A percentile compares a stretch with the other conserved stretches of the same genome.
Evolutionary conservation across 208 protist genomes (phyloP).

Genomic region (Angomonas desouzai): DNA sequence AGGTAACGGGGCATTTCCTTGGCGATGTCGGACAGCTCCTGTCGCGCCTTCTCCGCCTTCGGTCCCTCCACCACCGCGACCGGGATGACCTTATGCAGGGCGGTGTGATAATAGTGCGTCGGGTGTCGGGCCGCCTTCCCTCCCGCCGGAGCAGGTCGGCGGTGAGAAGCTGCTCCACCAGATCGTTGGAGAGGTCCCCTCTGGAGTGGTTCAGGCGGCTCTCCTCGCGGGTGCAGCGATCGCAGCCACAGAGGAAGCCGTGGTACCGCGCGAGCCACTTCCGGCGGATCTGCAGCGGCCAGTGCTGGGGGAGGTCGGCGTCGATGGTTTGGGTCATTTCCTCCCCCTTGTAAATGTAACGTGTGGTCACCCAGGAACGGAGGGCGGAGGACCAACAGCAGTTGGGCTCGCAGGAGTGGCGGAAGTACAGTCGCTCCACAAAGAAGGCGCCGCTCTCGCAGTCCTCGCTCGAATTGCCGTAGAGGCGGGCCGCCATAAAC

Average conservation of each 20-base stretch:
- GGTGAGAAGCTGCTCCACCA: constrained; percentile 39
- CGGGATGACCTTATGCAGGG: constrained; percentile 23
- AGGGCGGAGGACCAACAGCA: constrained; percentile 36
- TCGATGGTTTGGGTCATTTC: constrained; percentile 37
- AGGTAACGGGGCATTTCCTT: constrained; percentile 22
- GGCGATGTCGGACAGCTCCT: constrained; percentile 9
- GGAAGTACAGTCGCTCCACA: constrained; percentile 28
- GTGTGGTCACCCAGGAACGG: constrained; percentile 26
- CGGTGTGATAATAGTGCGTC: constrained; percentile 34
- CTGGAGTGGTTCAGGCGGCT: constrained; percentile 23
- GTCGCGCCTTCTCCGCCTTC: constrained; percentile 5
- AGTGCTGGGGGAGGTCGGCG: constrained; percentile 39
- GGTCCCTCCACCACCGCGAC: not conserved
- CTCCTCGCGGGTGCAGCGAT: constrained; percentile 34
- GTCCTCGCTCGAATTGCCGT: constrained; percentile 12
- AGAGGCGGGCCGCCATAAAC: constrained; percentile 21
- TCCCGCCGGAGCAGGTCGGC: constrained; percentile 21
- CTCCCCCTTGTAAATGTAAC: constrained; percentile 52
- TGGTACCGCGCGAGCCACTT: constrained; percentile 44
- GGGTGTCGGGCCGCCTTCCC: constrained; percentile 20
- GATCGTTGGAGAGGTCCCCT: constrained; percentile 35
- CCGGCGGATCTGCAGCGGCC: constrained; percentile 41
- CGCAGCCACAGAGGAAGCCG: constrained; percentile 35
- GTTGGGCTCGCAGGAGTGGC: constrained; percentile 56
- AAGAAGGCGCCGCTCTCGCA: constrained; percentile 20